These are phyloP conservation scores for Fusarium secorum DNA, from an alignment of 2,329 filamentous ascomycete genomes.

Conservation along the genomic window DNA sequence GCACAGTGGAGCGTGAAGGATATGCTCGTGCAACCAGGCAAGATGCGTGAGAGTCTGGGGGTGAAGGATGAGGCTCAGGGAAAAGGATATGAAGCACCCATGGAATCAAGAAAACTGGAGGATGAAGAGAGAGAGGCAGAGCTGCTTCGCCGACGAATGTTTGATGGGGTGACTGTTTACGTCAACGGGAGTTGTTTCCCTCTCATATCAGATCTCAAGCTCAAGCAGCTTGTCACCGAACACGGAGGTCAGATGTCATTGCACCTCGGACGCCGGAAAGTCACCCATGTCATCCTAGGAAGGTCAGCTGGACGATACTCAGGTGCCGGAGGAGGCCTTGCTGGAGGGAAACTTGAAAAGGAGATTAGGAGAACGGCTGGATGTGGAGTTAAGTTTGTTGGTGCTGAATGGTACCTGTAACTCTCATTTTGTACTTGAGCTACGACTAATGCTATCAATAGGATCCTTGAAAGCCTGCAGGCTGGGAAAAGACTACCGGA, in stretches of 20 bases:
- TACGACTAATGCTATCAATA: conserved; percentile 44
- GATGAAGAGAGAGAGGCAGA: conserved; percentile 58
- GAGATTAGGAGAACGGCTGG: conserved; percentile 76
- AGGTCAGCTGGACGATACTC: conserved; percentile 55
- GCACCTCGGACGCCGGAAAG: conserved; percentile 72
- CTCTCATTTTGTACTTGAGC: neutral
- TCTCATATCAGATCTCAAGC: conserved; percentile 81
- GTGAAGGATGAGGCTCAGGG: neutral
- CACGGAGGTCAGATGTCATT: conserved; percentile 78
- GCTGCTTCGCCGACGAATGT: conserved; percentile 57
- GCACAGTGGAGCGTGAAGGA: conserved; percentile 58
- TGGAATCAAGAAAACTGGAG: conserved; percentile 50
- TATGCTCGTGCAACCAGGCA: conserved; percentile 60
- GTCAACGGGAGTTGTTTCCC: conserved; percentile 89
- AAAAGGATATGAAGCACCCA: conserved; percentile 38
- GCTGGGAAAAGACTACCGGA: conserved; percentile 78
- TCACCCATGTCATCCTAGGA: conserved; percentile 88
- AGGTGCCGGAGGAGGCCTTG: conserved; percentile 77
- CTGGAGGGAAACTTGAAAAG: conserved; percentile 80
- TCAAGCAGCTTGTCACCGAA: conserved; percentile 78
- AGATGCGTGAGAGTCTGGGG: conserved; percentile 48
- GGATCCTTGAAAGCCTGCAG: conserved; percentile 85
- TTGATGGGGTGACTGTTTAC: conserved; percentile 77
- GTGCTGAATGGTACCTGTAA: conserved; percentile 73
- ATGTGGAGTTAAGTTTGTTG: conserved; percentile 78